Evolutionary conservation across 2,329 filamentous ascomycete species (phyloP), one percentile per base, ranked within the genome.

Genomic region (Karstenula rhodostoma): DNA sequence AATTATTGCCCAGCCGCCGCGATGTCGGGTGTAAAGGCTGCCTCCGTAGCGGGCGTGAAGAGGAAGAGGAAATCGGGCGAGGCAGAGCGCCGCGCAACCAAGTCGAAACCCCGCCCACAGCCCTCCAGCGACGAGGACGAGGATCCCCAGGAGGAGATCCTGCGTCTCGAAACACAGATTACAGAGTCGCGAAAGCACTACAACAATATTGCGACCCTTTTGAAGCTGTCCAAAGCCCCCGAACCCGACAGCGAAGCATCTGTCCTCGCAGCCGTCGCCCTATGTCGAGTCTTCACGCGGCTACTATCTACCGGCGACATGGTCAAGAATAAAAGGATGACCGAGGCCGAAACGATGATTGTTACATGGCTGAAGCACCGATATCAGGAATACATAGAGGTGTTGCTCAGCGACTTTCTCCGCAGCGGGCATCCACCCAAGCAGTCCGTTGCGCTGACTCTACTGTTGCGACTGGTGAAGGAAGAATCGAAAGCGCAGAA

Each of bases 101-200:
- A 80, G 65, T 70, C 77, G 66, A 79, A 73, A 66, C 67, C 60
- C 62, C 67, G 68, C 61, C 68, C 69, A 25, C 75, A 71, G 60
- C 71, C 73, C 10, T 68, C 71, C 58, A 64, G 60, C 62, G 68
- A 67, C 54, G 59, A 64, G 40, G 71, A 77, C 56, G 75, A 66
- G 61, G 85, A 88, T 72, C 77, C 82, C 48, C 86, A 90, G 73
- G 84, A 86, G 58, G 85, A 87, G 64, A 91, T 97, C 60, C 80
- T 94, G 44, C 80, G 87, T 56, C 85, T 97, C 57, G 94, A 97
- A 80, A 84, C 87, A 64, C 89, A 91, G 59, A 93, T 98, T 57
- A 80, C 93, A 63, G 89, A 95, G 77, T 96, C 93, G 52, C 91
- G 89, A 73, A 92, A 93, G 77, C 87, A 97, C 79, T 96, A 96